Conservation (phyloP, 2,329 filamentous ascomycete genomes). For the Blastomyces parvus region DNA sequence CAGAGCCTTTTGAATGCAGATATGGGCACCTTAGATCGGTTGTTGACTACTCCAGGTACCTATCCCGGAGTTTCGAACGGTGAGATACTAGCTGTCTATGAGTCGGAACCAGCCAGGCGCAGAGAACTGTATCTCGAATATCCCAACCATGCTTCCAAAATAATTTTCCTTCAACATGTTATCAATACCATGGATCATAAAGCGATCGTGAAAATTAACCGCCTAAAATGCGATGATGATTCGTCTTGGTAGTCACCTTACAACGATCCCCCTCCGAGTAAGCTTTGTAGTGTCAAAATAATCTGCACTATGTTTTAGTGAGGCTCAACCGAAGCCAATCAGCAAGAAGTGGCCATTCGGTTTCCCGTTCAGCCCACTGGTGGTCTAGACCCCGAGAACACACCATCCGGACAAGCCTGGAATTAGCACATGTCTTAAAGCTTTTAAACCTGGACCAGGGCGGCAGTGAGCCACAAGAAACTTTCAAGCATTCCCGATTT, state of each 20-base stretch:
- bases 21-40: background rate
- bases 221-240: background rate
- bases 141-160: background rate
- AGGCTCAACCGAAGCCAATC: constrained; percentile 5
- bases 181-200: background rate
- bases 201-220: background rate
- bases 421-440: background rate
- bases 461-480: constrained; percentile 1
- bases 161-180: background rate
- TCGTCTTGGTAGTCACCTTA: background rate
- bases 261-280: background rate
- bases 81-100: background rate
- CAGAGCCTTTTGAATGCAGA: background rate
- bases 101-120: background rate
- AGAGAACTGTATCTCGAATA: background rate
- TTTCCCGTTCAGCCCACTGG: background rate
- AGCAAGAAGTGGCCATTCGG: background rate
- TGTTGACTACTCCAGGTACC: background rate
- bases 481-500: background rate
- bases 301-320: background rate
- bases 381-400: background rate
- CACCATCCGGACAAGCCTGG: background rate
- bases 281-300: background rate
- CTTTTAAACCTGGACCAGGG: background rate
- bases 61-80: background rate